Conservation (phyloP, 331 rosid species). For the Erythrophleum ivorense region DNA sequence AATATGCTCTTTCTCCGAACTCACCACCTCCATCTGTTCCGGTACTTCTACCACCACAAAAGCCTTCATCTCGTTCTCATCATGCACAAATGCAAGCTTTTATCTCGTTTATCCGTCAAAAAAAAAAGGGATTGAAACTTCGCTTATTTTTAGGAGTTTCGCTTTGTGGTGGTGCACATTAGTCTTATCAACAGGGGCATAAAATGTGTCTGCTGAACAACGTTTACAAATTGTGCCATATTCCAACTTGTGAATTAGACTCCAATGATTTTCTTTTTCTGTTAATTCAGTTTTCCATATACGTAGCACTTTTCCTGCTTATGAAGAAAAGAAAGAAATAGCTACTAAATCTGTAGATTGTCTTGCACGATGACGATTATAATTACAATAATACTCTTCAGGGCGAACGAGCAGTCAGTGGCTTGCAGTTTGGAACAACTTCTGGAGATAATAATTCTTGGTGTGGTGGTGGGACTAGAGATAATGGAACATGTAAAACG, state of each 20-base stretch:
- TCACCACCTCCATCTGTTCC: conserved; percentile 4
- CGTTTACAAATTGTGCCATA: conserved; percentile 13
- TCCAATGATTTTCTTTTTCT: conserved; percentile 2
- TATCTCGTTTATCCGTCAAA: background rate
- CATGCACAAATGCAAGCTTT: background rate
- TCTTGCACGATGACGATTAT: background rate
- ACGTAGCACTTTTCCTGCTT: conserved; percentile 16
- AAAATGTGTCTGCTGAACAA: conserved; percentile 19
- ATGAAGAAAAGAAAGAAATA: conserved; percentile 8
- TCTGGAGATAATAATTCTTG: conserved; percentile 39
- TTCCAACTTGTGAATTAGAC: conserved; percentile 10
- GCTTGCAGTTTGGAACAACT: conserved; percentile 41
- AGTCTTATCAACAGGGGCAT: background rate
- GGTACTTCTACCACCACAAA: background rate
- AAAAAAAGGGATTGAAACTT: background rate
- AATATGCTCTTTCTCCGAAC: background rate
- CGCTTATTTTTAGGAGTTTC: conserved; percentile 22
- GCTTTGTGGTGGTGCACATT: conserved; percentile 27
- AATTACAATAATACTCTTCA: conserved; percentile 39
- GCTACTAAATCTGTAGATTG: conserved; percentile 13
- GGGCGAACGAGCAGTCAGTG: conserved; percentile 40
- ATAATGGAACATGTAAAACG: conserved; percentile 38
- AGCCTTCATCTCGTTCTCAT: background rate
- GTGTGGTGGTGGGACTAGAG: conserved; percentile 37
- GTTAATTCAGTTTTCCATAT: conserved; percentile 21